A percentile compares a stretch with the other conserved stretches of the same genome.
phyloP scores from a whole-genome alignment of 176 grass and related monocot species.

The sorghum (Sorghum bicolor) region DNA sequence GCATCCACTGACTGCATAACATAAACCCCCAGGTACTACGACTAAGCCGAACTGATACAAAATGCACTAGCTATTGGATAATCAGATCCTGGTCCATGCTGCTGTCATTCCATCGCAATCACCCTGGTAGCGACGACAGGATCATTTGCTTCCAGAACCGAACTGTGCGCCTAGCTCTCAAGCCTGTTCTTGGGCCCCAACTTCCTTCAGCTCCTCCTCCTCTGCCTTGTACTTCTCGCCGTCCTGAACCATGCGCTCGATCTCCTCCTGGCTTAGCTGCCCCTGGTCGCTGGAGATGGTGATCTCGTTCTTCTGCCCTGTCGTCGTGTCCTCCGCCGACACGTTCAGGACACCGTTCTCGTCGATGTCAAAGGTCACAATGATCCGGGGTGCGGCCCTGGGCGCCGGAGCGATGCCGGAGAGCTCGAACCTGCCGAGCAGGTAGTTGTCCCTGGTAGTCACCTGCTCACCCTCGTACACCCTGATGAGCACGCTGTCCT shows the following conservation, averaged over 20 bases:
- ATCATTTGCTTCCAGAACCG: no score
- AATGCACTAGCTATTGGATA: no score
- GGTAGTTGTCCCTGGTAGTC: slow-evolving; percentile 28
- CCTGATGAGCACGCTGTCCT: slow-evolving; percentile 7
- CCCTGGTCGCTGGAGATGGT: slow-evolving; percentile 47
- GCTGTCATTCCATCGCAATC: no score
- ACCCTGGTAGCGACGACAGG: no score
- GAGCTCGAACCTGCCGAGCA: slow-evolving; percentile 41
- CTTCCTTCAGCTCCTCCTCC: background rate
- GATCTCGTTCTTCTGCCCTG: slow-evolving; percentile 44
- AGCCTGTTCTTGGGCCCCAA: background rate
- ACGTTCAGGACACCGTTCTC: slow-evolving; percentile 40
- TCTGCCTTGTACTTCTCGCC: background rate
- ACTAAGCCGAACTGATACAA: no score
- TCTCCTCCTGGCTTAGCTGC: slow-evolving; percentile 43
- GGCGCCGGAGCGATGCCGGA: slow-evolving; percentile 35
- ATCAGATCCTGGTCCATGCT: no score
- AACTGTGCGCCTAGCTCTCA: background rate
- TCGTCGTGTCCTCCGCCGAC: slow-evolving; percentile 40
- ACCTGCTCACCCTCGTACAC: slow-evolving; percentile 55
- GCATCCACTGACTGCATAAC: no score
- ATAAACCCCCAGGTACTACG: no score
- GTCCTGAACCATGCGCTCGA: slow-evolving; percentile 39
- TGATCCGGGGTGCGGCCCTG: slow-evolving; percentile 26
- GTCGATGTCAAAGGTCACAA: slow-evolving; percentile 45